A percentile compares a stretch with the other conserved stretches of the same genome.
phyloP scores from a whole-genome alignment of 2,329 filamentous ascomycete species.

The Orbilia blumenaviensis region DNA sequence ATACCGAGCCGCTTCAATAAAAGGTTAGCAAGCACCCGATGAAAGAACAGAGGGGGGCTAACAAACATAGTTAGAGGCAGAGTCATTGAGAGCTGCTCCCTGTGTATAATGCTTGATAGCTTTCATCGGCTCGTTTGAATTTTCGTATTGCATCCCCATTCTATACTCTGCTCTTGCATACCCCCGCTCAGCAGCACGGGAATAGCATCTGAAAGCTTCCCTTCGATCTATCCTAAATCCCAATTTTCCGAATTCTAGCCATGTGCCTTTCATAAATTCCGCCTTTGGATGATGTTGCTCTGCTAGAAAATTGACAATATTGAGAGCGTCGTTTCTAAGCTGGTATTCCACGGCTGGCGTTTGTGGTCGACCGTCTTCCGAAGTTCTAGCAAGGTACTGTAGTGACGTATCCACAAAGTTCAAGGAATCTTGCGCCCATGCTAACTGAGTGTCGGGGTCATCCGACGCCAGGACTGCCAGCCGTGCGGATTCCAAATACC shows the following conservation, averaged over 20 bases:
- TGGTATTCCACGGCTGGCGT: slow-evolving; percentile 91
- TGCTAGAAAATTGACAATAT: slow-evolving; percentile 87
- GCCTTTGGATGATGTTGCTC: slow-evolving; percentile 93
- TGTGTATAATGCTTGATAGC: slow-evolving; percentile 89
- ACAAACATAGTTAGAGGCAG: slow-evolving; percentile 77
- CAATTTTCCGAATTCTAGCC: slow-evolving; percentile 98
- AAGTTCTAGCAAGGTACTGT: slow-evolving; percentile 77
- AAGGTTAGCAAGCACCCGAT: slow-evolving; percentile 35
- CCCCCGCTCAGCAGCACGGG: slow-evolving; percentile 82
- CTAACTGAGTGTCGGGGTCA: slow-evolving; percentile 94
- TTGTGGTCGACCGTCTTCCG: slow-evolving; percentile 71
- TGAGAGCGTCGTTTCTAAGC: slow-evolving; percentile 85
- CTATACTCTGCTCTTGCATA: slow-evolving; percentile 92
- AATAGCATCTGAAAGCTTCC: slow-evolving; percentile 89
- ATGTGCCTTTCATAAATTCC: slow-evolving; percentile 92
- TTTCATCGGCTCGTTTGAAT: slow-evolving; percentile 88
- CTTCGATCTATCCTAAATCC: slow-evolving; percentile 90
- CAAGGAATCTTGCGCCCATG: slow-evolving; percentile 93
- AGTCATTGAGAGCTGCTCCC: slow-evolving; percentile 82
- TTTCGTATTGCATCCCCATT: slow-evolving; percentile 98
- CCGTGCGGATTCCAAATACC: slow-evolving; percentile 84
- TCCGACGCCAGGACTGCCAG: slow-evolving; percentile 87
- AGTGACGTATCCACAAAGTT: slow-evolving; percentile 85
- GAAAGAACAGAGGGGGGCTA: neutral
- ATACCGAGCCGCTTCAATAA: slow-evolving; percentile 80